Conservation (phyloP, 805 yeast genomes). For the Wickerhamomyces hampshirensis region DNA sequence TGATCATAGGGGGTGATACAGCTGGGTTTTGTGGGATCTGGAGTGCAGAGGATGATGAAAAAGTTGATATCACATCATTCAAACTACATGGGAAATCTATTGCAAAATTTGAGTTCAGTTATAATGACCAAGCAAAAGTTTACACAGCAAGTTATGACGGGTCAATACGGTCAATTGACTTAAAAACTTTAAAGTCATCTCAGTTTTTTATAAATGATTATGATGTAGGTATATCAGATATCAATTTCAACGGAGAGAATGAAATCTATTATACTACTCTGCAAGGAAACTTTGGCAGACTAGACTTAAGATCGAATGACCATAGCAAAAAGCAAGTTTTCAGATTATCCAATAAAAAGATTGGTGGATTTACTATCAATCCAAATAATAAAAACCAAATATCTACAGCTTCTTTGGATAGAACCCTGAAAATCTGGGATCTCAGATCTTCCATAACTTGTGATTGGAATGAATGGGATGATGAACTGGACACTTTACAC, state of each 20-base stretch:
- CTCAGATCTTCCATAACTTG: slow-evolving; percentile 47
- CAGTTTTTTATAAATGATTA: slow-evolving; percentile 59
- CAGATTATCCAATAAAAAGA: slow-evolving; percentile 82
- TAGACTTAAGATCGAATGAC: slow-evolving; percentile 56
- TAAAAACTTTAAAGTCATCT: slow-evolving; percentile 51
- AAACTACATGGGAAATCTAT: slow-evolving; percentile 75
- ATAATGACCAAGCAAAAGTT: slow-evolving; percentile 46
- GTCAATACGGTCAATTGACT: slow-evolving; percentile 67
- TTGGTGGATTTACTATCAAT: slow-evolving; percentile 82
- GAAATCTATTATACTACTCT: slow-evolving; percentile 70
- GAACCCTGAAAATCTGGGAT: slow-evolving; percentile 87
- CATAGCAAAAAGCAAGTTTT: slow-evolving; percentile 25
- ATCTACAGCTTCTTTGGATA: slow-evolving; percentile 85
- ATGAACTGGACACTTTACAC: slow-evolving; percentile 31
- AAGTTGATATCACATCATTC: slow-evolving; percentile 54
- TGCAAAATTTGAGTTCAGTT: slow-evolving; percentile 54
- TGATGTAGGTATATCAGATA: slow-evolving; percentile 70
- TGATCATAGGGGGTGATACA: slow-evolving; percentile 85
- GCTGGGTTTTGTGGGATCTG: slow-evolving; percentile 85
- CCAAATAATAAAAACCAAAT: slow-evolving; percentile 62
- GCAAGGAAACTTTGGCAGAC: slow-evolving; percentile 70
- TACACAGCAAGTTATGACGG: slow-evolving; percentile 85
- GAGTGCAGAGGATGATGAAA: slow-evolving; percentile 51
- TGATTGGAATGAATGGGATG: slow-evolving; percentile 54
- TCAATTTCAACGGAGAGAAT: slow-evolving; percentile 53